Evolutionary conservation across 106 monocot species (phyloP), one percentile per base, ranked within the genome.

Genomic region (Dendrobium nobile): DNA sequence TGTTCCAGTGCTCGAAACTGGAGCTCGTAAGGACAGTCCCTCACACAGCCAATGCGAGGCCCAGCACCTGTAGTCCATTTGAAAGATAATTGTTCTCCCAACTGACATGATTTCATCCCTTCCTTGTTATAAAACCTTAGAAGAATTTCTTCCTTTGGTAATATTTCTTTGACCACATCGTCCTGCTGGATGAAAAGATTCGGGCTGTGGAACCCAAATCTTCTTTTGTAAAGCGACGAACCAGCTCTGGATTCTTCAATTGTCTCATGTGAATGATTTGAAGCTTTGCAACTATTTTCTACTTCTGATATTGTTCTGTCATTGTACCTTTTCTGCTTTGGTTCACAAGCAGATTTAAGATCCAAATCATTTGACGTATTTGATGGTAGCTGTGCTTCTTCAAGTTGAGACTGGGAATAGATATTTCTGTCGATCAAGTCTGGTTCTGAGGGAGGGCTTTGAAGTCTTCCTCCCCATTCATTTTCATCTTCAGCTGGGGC

Each of bases 1-100:
- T 88, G 88, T 73, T 88, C 88, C 5, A 86, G 75, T 0, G 88
- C 83, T 67, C 67, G 78, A 73, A 70, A 65, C 64, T 86, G 86
- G 48, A 88, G 83, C 33, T 85, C 81, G 0, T 67, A 55, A 11
- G 85, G 85, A 73, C 84, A 88, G 73, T 86, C 88, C 73, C 88
- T 70, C 8, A 86, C 83, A n/a, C 83, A 88, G 3, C 88, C 85
- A 28, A 88, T 88, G 26, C 85, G 86, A 75, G 85, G 83, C 18
- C 85, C 86, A 10, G 83, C 70, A 11, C 86, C 88, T 13, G 83
- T 85, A 13, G 51, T 79, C 88, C 85, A 86, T 64, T 88, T 86
- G 83, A 77, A 83, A 9, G 85, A 81, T 67, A 85, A 22, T 15
- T 37, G 77, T 43, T 82, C 72, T 4, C 73, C 73, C 7, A 83